phyloP scores from a whole-genome alignment of 768 basidiomycete genomes.

The Tephrocybe sp. region DNA sequence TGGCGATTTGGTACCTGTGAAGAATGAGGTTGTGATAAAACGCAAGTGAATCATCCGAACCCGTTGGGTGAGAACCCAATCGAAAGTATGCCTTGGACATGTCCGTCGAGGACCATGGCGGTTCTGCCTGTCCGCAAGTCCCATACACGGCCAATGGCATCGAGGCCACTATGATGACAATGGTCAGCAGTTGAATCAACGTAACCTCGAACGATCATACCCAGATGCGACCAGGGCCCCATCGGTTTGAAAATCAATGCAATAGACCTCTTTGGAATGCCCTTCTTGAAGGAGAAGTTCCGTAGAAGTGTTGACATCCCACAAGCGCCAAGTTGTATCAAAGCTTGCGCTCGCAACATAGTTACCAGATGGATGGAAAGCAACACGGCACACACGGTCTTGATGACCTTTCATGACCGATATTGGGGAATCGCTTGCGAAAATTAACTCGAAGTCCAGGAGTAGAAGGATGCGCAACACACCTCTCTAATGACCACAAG shows the following conservation, averaged over 20 bases:
- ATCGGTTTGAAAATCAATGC: constrained; percentile 95
- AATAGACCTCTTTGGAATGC: constrained; percentile 95
- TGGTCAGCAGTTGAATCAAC: background rate
- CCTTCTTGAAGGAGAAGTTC: constrained; percentile 93
- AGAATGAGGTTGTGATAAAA: constrained; percentile 1
- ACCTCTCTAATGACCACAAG: constrained; percentile 90
- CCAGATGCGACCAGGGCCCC: constrained; percentile 92
- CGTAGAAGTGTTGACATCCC: constrained; percentile 84
- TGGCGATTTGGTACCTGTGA: constrained; percentile 91
- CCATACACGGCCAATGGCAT: constrained; percentile 97
- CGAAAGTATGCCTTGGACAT: constrained; percentile 88
- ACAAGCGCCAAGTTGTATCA: constrained; percentile 96
- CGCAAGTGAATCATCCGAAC: constrained; percentile 46
- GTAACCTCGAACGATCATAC: constrained; percentile 42
- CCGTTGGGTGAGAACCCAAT: constrained; percentile 96
- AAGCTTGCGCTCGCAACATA: constrained; percentile 96
- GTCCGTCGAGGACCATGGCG: constrained; percentile 97
- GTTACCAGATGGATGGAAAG: constrained; percentile 94
- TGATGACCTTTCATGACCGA: constrained; percentile 86
- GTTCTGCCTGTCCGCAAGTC: constrained; percentile 93
- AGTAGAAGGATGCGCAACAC: constrained; percentile 15
- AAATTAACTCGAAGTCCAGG: background rate
- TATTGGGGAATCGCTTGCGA: constrained; percentile 77
- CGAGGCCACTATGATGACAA: constrained; percentile 68
- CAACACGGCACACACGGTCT: constrained; percentile 89